Conservation (phyloP, 202 grass and related monocot species). For the Dendrocalamus latiflorus region DNA sequence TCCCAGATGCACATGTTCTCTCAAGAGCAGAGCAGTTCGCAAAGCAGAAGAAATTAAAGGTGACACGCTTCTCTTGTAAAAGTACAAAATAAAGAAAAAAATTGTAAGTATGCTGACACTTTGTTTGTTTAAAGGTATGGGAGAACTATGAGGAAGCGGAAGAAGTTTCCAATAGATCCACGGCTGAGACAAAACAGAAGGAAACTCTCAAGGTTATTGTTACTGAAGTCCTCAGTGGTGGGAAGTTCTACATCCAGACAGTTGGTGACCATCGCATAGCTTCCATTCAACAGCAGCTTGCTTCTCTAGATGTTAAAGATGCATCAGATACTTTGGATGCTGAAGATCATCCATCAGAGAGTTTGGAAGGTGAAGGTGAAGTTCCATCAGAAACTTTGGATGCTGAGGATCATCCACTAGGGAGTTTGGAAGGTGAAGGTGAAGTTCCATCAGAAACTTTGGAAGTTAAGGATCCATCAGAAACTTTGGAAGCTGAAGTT, state of each 20-base stretch:
- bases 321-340: slow-evolving; percentile 38
- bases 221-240: slow-evolving; percentile 80
- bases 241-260: slow-evolving; percentile 90
- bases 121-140: slow-evolving; percentile 63
- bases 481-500: neutral
- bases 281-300: slow-evolving; percentile 77
- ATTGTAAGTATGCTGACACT: neutral
- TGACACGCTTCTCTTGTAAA: neutral
- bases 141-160: slow-evolving; percentile 87
- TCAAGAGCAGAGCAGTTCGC: slow-evolving; percentile 68
- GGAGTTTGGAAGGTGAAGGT: neutral
- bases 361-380: neutral
- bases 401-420: slow-evolving; percentile 15
- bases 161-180: slow-evolving; percentile 58
- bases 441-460: neutral
- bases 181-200: slow-evolving; percentile 56
- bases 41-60: slow-evolving; percentile 81
- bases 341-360: slow-evolving; percentile 39
- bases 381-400: slow-evolving; percentile 32
- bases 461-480: neutral
- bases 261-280: slow-evolving; percentile 70
- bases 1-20: slow-evolving; percentile 64
- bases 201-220: slow-evolving; percentile 86
- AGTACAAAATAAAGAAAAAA: neutral
- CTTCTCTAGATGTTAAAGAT: slow-evolving; percentile 65